Conservation (phyloP, 2,329 filamentous ascomycete species). For the Dothideomycetes sp. region DNA sequence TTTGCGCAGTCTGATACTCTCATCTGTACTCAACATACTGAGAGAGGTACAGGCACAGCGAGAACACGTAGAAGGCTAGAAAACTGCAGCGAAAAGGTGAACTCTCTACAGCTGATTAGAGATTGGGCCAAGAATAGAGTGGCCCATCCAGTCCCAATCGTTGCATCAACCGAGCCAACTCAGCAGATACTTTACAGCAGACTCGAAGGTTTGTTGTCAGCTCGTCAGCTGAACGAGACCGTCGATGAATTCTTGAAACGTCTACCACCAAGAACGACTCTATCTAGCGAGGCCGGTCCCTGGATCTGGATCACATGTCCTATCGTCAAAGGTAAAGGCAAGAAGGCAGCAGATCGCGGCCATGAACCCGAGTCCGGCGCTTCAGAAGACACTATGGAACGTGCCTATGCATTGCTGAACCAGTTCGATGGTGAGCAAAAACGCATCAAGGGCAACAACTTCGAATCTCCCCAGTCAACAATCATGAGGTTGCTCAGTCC, state of each 20-base stretch:
- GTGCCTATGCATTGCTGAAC: constrained; percentile 47
- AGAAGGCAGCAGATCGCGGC: constrained; percentile 36
- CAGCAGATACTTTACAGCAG: constrained; percentile 45
- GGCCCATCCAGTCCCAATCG: not conserved
- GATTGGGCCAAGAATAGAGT: not conserved
- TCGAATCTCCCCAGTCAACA: constrained; percentile 35
- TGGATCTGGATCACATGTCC: constrained; percentile 73
- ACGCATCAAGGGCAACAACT: constrained; percentile 43
- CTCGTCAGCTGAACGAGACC: constrained; percentile 56
- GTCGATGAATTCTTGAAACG: constrained; percentile 57
- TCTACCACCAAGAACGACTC: constrained; percentile 57
- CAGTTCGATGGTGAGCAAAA: constrained; percentile 38
- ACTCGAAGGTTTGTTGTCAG: constrained; percentile 44
- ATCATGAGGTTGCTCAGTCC: constrained; percentile 33
- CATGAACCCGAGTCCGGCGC: constrained; percentile 34
- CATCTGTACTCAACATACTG: not conserved
- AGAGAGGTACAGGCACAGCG: not conserved
- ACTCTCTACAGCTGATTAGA: not conserved
- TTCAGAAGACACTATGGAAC: constrained; percentile 22
- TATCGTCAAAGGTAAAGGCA: constrained; percentile 30
- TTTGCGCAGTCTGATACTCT: constrained; percentile 19
- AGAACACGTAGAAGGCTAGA: constrained; percentile 1
- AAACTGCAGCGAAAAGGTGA: not conserved
- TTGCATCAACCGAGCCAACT: not conserved
- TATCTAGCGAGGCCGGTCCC: constrained; percentile 35